phyloP scores from a whole-genome alignment of 2,329 filamentous ascomycete species.

The Madurella fahalii region DNA sequence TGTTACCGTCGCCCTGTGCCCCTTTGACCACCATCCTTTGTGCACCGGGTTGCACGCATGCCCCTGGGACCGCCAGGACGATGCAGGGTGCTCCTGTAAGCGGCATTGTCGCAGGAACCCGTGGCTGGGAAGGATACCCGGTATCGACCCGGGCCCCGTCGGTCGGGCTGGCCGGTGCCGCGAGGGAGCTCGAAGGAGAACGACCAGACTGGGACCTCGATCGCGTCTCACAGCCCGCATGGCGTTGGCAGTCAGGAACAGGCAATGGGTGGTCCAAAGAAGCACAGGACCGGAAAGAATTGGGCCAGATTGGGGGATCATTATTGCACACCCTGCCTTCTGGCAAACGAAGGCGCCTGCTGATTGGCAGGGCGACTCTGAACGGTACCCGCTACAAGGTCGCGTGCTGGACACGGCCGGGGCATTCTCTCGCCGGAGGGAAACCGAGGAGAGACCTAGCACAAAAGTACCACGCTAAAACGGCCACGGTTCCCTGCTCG shows the following conservation, averaged over 20 bases:
- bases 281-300: slow-evolving; percentile 3
- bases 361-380: slow-evolving; percentile 3
- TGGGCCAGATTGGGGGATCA: slow-evolving; percentile 1
- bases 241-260: not conserved
- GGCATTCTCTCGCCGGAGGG: slow-evolving; percentile 8
- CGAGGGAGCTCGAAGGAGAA: not conserved
- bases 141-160: not conserved
- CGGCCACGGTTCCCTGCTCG: slow-evolving; percentile 11
- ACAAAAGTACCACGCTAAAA: slow-evolving; percentile 12
- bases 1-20: not conserved
- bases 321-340: slow-evolving; percentile 1
- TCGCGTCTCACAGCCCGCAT: not conserved
- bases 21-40: not conserved
- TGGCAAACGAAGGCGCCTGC: not conserved
- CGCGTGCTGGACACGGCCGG: slow-evolving; percentile 1
- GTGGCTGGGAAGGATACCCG: not conserved
- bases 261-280: not conserved
- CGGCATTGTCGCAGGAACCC: slow-evolving; percentile 2
- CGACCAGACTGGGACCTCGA: not conserved
- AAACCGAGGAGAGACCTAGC: slow-evolving; percentile 13
- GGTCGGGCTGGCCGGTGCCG: not conserved
- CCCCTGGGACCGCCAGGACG: slow-evolving; percentile 8
- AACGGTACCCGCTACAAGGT: slow-evolving; percentile 9
- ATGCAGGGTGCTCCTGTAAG: not conserved
- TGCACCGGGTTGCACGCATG: not conserved